A percentile compares a stretch with the other conserved stretches of the same genome.
phyloP scores from a whole-genome alignment of 1,284 basidiomycete species.

The Papiliotrema laurentii region DNA sequence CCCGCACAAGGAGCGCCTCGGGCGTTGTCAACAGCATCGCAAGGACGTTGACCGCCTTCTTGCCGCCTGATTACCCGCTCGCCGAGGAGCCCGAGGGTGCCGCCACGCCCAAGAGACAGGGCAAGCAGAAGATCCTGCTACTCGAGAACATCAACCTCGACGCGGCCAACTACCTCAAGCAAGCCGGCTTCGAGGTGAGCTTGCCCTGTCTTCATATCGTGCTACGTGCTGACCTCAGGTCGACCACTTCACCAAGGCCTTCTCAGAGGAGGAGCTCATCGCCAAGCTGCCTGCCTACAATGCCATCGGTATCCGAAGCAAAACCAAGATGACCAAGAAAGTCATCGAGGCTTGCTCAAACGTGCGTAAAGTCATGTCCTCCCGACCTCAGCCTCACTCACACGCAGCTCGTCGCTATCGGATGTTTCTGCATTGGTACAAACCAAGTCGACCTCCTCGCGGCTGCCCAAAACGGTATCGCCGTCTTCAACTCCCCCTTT shows the following conservation, averaged over 20 bases:
- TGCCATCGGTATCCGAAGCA: conserved; percentile 93
- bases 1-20: conserved; percentile 17
- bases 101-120: conserved; percentile 28
- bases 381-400: background rate
- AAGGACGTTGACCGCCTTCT: conserved; percentile 44
- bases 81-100: conserved; percentile 21
- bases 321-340: conserved; percentile 89
- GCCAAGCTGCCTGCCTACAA: conserved; percentile 84
- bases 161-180: conserved; percentile 74
- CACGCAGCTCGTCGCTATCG: conserved; percentile 82
- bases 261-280: conserved; percentile 88
- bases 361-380: conserved; percentile 49
- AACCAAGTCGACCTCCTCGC: conserved; percentile 92
- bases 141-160: conserved; percentile 94
- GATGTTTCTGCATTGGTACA: conserved; percentile 99
- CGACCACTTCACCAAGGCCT: conserved; percentile 80
- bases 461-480: conserved; percentile 83
- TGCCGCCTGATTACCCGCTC: conserved; percentile 39
- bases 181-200: conserved; percentile 66
- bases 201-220: background rate
- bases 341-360: conserved; percentile 82
- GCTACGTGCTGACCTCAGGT: conserved; percentile 57
- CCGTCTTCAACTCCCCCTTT: conserved; percentile 99
- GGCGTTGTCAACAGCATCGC: conserved; percentile 18
- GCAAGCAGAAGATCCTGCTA: conserved; percentile 58